Evolutionary conservation across 495 filamentous ascomycete genomes (phyloP).

Genomic region (Annulohypoxylon maeteangense): DNA sequence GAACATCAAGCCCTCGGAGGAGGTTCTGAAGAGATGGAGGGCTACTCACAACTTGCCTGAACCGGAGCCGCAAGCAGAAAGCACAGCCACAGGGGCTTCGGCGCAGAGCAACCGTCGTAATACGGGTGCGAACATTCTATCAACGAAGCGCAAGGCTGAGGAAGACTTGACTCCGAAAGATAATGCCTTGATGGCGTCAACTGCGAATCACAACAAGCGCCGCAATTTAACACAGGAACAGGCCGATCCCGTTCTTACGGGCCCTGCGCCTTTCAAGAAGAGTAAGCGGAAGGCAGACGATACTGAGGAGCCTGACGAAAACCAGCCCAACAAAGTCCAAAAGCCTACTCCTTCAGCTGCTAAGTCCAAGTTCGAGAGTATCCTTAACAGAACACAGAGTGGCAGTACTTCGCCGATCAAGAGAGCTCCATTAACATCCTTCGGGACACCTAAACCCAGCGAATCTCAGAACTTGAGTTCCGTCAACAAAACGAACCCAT

Average conservation of each 20-base stretch:
- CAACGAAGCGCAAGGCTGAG: slow-evolving; percentile 59
- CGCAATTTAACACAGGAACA: slow-evolving; percentile 49
- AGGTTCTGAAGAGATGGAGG: slow-evolving; percentile 61
- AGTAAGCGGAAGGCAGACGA: slow-evolving; percentile 56
- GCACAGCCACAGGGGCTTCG: slow-evolving; percentile 4
- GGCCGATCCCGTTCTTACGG: slow-evolving; percentile 40
- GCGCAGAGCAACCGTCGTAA: slow-evolving; percentile 19
- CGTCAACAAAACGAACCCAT: slow-evolving; percentile 46
- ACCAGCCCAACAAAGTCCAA: slow-evolving; percentile 67
- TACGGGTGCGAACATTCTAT: slow-evolving; percentile 9
- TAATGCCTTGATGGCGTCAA: slow-evolving; percentile 47
- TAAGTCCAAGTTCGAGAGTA: slow-evolving; percentile 59
- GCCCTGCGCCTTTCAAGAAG: slow-evolving; percentile 50
- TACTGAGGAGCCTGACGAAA: slow-evolving; percentile 60
- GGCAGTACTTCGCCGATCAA: slow-evolving; percentile 36
- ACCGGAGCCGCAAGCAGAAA: slow-evolving; percentile 52
- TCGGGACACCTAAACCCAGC: slow-evolving; percentile 37
- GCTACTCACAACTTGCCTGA: slow-evolving; percentile 54
- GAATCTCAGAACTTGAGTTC: slow-evolving; percentile 32
- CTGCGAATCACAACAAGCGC: slow-evolving; percentile 57
- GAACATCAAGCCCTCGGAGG: slow-evolving; percentile 60
- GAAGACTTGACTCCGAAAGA: slow-evolving; percentile 53
- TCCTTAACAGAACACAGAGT: slow-evolving; percentile 52
- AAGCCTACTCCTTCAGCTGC: slow-evolving; percentile 65
- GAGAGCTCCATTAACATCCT: slow-evolving; percentile 24